Evolutionary conservation across 139 green algal species (phyloP), one percentile per base, ranked within the genome.

Genomic region (Haematococcus lacustris): DNA sequence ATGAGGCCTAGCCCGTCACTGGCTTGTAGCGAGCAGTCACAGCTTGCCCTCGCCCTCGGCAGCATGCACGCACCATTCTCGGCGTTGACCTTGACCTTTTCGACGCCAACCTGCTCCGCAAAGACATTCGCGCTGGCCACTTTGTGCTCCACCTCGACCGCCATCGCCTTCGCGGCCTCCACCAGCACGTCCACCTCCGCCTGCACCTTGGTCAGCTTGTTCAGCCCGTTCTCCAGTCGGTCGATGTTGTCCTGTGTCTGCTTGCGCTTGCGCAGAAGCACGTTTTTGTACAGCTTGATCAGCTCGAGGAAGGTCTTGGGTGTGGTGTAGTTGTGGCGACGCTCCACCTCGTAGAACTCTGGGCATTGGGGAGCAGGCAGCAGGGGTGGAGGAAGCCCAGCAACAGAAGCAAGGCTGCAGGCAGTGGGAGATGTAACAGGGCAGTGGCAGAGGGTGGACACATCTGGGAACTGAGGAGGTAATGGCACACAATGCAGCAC

Each of bases 231-330:
- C 73, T 93, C 86, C 39, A 96, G 87, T 34, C 89, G 82, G 66
- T 88, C 85, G 33, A 88, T 84, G 71, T 68, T 73, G 35, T 80
- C 71, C 64, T 83, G 77, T 61, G 75, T 89, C 38, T 66, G 47
- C 71, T 88, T 80, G 30, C 87, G 86, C 82, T 92, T 92, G 33
- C 64, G 38, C 1, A 78, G 63, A 32, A 94, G 88, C 73, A 93
- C 75, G 61, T 75, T 90, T 82, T 93, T 93, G 87, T 95, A 96
- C 37, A 96, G 87, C 85, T 93, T 91, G 82, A 94, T 95, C 33
- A 95, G 81, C 88, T 95, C 90, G 51, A 96, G 70, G 83, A 94
- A 94, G 0, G 90, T 93, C 88, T 96, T 96, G 61, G 91, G 91
- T 1, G 91, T 96, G 40, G 90, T 93, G 88, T 96, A 94, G 61